A percentile compares a stretch with the other conserved stretches of the same genome.
These are phyloP conservation scores for Penicillium sp. DNA, from an alignment of 2,329 filamentous ascomycete species.

Conservation along the genomic window DNA sequence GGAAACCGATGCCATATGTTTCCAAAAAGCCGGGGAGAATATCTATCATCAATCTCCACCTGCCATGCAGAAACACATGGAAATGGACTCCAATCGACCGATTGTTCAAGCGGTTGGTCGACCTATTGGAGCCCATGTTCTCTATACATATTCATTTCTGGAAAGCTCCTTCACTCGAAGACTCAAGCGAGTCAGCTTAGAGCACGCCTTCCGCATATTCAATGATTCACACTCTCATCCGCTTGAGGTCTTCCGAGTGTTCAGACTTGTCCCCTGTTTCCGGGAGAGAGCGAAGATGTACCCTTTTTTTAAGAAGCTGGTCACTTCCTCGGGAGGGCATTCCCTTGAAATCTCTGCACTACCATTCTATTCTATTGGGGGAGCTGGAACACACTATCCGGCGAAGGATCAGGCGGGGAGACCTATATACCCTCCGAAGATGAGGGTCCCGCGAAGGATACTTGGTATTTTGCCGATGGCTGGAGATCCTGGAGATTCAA, in stretches of 20 bases:
- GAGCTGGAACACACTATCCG: constrained; percentile 68
- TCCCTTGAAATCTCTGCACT: constrained; percentile 62
- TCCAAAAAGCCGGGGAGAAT: too few relatives aligned
- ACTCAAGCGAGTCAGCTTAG: constrained; percentile 68
- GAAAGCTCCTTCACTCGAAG: constrained; percentile 73
- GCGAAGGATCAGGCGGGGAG: constrained; percentile 42
- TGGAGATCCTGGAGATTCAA: not conserved
- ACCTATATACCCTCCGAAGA: constrained; percentile 33
- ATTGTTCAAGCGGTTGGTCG: too few relatives aligned
- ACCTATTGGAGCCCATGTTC: too few relatives aligned
- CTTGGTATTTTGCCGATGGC: constrained; percentile 11
- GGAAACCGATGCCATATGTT: too few relatives aligned
- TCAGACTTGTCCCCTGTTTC: constrained; percentile 71
- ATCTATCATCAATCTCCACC: too few relatives aligned
- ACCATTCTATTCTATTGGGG: constrained; percentile 69
- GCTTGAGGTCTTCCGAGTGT: constrained; percentile 59
- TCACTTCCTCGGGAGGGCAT: constrained; percentile 48
- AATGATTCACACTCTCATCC: constrained; percentile 51
- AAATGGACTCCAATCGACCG: too few relatives aligned
- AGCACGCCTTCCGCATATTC: constrained; percentile 66
- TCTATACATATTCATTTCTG: constrained; percentile 57
- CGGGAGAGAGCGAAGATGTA: constrained; percentile 47
- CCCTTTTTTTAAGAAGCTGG: constrained; percentile 40
- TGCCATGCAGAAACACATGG: too few relatives aligned
- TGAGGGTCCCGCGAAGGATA: constrained; percentile 24